Evolutionary conservation across 2,329 filamentous ascomycete species (phyloP).

Genomic region (Aspergillus uvarum): DNA sequence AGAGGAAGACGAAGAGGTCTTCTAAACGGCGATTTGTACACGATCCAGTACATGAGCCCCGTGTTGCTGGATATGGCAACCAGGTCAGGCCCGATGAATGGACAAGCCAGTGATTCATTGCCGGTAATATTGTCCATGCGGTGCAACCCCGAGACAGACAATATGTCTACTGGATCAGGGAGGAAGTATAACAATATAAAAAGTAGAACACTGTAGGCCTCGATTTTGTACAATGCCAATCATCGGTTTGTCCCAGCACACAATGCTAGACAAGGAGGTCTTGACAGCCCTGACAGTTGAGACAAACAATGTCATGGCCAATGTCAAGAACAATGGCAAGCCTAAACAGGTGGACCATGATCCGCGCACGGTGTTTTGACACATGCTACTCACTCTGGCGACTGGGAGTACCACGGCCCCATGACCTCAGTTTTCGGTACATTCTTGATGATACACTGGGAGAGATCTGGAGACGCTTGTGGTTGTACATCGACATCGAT

Average conservation of each 20-base stretch:
- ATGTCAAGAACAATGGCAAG: slow-evolving; percentile 6
- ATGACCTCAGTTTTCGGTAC: neutral
- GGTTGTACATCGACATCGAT: neutral
- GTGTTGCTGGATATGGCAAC: neutral
- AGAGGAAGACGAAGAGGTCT: neutral
- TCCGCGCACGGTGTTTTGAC: neutral
- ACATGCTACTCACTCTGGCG: neutral
- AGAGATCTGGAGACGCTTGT: neutral
- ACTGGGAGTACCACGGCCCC: neutral
- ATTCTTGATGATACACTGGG: neutral
- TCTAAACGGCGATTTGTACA: slow-evolving; percentile 14
- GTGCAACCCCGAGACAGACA: slow-evolving; percentile 32
- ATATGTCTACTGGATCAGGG: slow-evolving; percentile 15
- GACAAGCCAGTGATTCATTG: slow-evolving; percentile 10
- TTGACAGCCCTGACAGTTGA: neutral
- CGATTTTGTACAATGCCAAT: slow-evolving; percentile 12
- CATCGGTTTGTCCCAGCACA: neutral
- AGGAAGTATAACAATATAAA: slow-evolving; percentile 14
- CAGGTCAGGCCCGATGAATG: neutral
- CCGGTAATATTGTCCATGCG: slow-evolving; percentile 7
- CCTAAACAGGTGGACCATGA: neutral
- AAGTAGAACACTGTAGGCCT: neutral
- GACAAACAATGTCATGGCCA: slow-evolving; percentile 16
- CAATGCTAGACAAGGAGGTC: neutral
- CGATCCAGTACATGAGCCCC: slow-evolving; percentile 6